Percentiles rank a stretch among this genome's conserved stretches.
Evolutionary conservation across 148 eudicot species (phyloP).

Genomic region (Diospyros kaki): DNA sequence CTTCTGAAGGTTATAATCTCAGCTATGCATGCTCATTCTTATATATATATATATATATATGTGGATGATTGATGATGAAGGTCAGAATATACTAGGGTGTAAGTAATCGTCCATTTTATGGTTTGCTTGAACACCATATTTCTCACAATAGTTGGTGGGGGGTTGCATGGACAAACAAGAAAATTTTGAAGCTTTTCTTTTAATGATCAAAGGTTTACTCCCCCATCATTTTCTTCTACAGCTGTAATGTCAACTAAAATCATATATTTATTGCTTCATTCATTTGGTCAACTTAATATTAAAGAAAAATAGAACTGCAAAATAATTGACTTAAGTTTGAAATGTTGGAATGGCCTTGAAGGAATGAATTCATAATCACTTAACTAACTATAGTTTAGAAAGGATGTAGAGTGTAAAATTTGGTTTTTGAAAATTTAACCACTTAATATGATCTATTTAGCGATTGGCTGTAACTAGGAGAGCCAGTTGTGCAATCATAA

Average conservation of each 20-base stretch:
- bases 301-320: not conserved
- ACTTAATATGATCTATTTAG: too few species aligned
- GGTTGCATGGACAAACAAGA: not conserved
- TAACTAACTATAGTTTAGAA: too few species aligned
- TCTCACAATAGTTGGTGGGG: not conserved
- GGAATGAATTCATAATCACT: too few species aligned
- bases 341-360: not conserved
- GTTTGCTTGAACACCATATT: not conserved
- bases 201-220: not conserved
- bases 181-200: not conserved
- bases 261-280: not conserved
- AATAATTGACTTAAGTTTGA: not conserved
- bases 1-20: constrained; percentile 65
- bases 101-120: too few species aligned
- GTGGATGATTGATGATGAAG: not conserved
- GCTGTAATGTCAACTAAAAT: not conserved
- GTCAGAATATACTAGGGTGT: too few species aligned
- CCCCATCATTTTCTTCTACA: not conserved
- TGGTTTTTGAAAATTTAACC: too few species aligned
- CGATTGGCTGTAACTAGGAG: too few species aligned
- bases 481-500: too few species aligned
- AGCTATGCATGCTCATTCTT: not conserved
- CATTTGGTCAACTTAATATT: not conserved
- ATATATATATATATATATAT: not conserved
- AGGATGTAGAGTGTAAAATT: too few species aligned